Conservation (phyloP, 2,329 filamentous ascomycete species). For the Teratosphaeria nubilosa region DNA sequence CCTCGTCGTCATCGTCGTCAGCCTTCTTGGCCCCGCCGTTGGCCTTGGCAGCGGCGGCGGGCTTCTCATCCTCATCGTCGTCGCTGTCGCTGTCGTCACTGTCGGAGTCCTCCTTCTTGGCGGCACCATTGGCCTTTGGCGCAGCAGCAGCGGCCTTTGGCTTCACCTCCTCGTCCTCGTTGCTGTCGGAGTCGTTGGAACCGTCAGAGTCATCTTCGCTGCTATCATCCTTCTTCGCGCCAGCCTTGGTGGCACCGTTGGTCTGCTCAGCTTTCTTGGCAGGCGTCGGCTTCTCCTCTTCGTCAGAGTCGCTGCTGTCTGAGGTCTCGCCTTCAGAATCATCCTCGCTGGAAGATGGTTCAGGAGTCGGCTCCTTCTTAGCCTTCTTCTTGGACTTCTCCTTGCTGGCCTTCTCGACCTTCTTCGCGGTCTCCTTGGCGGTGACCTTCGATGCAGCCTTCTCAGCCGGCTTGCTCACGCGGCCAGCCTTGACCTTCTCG, state of each 20-base stretch:
- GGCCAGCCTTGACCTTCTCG: conserved; percentile 50
- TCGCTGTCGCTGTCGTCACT: conserved; percentile 20
- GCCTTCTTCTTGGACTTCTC: conserved; percentile 35
- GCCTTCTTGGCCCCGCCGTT: conserved; percentile 2
- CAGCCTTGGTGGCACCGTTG: conserved; percentile 18
- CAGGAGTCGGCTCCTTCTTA: conserved; percentile 38
- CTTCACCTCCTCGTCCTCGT: conserved; percentile 24
- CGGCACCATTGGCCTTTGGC: conserved; percentile 23
- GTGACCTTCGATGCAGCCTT: conserved; percentile 48
- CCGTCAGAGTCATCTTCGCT: conserved; percentile 16
- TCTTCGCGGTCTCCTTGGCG: conserved; percentile 39
- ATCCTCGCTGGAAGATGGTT: conserved; percentile 30
- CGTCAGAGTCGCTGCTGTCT: background rate
- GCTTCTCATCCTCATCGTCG: conserved; percentile 4
- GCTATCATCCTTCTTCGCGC: conserved; percentile 8
- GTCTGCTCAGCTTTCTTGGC: conserved; percentile 15
- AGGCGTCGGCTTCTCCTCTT: background rate
- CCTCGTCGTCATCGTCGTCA: conserved; percentile 1
- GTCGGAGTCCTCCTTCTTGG: background rate
- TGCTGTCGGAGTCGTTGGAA: conserved; percentile 14
- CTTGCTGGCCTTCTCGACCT: conserved; percentile 30
- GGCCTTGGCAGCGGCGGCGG: background rate
- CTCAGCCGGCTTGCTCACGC: conserved; percentile 57
- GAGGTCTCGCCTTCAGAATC: background rate
- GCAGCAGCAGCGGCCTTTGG: conserved; percentile 20